phyloP scores from a whole-genome alignment of 306 rosid species.

The Purshia tridentata region DNA sequence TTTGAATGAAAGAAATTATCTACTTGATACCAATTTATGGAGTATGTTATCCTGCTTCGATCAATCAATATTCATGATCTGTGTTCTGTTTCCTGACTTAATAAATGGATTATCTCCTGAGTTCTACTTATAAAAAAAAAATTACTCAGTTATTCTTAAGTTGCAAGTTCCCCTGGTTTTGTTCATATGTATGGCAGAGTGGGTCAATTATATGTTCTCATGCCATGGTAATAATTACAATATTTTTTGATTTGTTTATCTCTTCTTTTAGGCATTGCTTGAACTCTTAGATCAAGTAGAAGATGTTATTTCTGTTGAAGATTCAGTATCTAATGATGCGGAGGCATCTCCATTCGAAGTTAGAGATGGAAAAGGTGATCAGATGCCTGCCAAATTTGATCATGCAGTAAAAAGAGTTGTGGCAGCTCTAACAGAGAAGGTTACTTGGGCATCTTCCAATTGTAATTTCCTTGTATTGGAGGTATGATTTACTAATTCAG shows the following conservation, averaged over 20 bases:
- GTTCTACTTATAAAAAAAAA: neutral
- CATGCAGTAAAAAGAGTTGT: constrained; percentile 28
- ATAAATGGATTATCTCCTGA: neutral
- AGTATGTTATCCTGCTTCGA: neutral
- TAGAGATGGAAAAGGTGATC: constrained; percentile 34
- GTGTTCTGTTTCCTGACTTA: neutral
- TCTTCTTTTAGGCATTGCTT: constrained; percentile 72
- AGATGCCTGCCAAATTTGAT: constrained; percentile 34
- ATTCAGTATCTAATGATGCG: constrained; percentile 31
- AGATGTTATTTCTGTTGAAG: constrained; percentile 78
- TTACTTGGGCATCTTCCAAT: constrained; percentile 21
- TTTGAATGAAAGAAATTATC: constrained; percentile 14
- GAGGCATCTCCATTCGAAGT: constrained; percentile 38
- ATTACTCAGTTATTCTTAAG: neutral
- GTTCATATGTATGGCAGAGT: neutral
- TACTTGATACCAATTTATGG: neutral
- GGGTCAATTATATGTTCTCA: neutral
- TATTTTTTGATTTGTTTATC: neutral
- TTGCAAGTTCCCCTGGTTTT: neutral
- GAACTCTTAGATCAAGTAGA: constrained; percentile 95
- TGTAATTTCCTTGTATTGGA: constrained; percentile 77
- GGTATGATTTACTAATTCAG: constrained; percentile 47
- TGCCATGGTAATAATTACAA: neutral
- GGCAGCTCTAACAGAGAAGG: constrained; percentile 21
- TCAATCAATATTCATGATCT: neutral